phyloP scores from a whole-genome alignment of 2,329 filamentous ascomycete genomes.

The Cladosporium colombiae region DNA sequence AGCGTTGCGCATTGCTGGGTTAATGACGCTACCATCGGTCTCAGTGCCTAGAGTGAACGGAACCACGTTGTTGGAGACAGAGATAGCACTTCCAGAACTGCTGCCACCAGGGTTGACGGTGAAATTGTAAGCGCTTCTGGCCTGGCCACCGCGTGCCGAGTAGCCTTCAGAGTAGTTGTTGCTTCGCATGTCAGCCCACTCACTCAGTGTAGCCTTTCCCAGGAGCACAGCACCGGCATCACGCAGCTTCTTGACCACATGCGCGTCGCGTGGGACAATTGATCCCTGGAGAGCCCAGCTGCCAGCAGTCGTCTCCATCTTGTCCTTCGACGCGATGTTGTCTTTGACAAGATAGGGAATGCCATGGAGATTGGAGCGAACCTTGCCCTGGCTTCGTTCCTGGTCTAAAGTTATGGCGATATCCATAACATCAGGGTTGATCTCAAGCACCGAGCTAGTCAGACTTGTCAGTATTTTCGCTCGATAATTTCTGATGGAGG shows the following conservation, averaged over 20 bases:
- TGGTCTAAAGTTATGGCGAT: constrained; percentile 63
- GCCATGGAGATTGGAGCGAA: constrained; percentile 69
- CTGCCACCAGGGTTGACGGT: constrained; percentile 68
- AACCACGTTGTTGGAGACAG: constrained; percentile 63
- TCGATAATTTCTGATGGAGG: constrained; percentile 16
- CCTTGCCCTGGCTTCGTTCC: constrained; percentile 58
- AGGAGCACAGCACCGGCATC: constrained; percentile 68
- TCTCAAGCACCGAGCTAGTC: constrained; percentile 56
- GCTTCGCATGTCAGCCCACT: constrained; percentile 74
- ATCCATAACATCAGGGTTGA: constrained; percentile 66
- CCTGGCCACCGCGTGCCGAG: constrained; percentile 64
- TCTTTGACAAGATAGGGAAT: constrained; percentile 77
- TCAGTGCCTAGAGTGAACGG: constrained; percentile 71
- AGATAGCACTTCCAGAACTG: constrained; percentile 66
- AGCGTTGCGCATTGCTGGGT: constrained; percentile 68
- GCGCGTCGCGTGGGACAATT: constrained; percentile 67
- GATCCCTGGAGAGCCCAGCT: constrained; percentile 66
- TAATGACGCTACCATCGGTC: constrained; percentile 69
- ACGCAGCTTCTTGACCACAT: constrained; percentile 62
- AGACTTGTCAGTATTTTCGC: constrained; percentile 20
- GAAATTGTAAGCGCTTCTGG: constrained; percentile 67
- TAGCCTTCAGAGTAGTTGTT: constrained; percentile 70
- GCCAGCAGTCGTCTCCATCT: constrained; percentile 73
- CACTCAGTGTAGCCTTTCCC: constrained; percentile 69
- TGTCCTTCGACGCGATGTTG: constrained; percentile 68